Conservation (phyloP, 2,329 filamentous ascomycete species). For the Mycogone perniciosa region DNA sequence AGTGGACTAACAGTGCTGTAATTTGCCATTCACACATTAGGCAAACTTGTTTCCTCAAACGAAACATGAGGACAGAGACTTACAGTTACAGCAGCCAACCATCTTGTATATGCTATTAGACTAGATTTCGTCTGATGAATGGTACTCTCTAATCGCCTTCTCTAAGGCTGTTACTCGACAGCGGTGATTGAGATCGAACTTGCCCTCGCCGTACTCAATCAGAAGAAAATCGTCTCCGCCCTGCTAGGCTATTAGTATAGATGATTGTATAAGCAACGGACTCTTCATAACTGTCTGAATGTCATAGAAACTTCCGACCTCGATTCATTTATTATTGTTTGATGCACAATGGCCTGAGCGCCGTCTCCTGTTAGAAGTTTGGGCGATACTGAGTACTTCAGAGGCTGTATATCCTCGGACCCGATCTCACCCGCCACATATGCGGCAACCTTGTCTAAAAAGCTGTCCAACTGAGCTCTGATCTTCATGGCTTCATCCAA, state of each 20-base stretch:
- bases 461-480: neutral
- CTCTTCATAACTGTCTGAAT: neutral
- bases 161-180: neutral
- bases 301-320: neutral
- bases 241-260: neutral
- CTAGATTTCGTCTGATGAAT: neutral
- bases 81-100: neutral
- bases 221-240: constrained; percentile 1
- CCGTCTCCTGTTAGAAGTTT: neutral
- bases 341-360: neutral
- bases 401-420: neutral
- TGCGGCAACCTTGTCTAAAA: neutral
- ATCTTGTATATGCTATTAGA: neutral
- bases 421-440: neutral
- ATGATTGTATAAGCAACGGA: neutral
- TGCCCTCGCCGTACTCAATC: neutral
- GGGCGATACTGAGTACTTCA: neutral
- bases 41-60: neutral
- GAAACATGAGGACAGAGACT: neutral
- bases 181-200: neutral
- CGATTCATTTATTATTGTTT: neutral
- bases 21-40: neutral
- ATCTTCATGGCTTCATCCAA: neutral
- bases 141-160: neutral
- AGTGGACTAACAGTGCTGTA: neutral